Percentiles rank a stretch among this genome's conserved stretches.
Evolutionary conservation across 331 rosid species (phyloP).

Genomic region (Telfairia occidentalis): DNA sequence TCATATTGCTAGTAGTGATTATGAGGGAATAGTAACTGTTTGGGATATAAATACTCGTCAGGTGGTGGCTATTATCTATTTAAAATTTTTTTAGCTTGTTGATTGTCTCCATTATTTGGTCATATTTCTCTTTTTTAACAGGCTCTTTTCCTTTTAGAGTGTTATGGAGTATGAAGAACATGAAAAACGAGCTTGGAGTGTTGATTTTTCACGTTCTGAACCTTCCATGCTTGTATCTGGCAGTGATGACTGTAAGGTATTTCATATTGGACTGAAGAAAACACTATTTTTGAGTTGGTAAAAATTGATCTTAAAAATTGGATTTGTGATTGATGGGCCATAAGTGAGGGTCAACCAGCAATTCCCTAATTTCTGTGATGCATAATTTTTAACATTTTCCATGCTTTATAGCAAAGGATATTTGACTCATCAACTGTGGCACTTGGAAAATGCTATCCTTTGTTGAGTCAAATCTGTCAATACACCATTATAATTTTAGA

Average conservation of each 20-base stretch:
- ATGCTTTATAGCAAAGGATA: neutral
- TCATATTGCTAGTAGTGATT: conserved; percentile 38
- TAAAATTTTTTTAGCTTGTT: neutral
- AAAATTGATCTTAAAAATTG: neutral
- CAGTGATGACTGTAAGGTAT: conserved; percentile 23
- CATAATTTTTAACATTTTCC: neutral
- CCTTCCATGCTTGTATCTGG: conserved; percentile 44
- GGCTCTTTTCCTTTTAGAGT: neutral
- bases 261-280: neutral
- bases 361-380: neutral
- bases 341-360: neutral
- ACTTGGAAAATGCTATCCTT: neutral
- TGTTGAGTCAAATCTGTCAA: neutral
- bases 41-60: conserved; percentile 39
- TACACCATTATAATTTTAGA: neutral
- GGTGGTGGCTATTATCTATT: conserved; percentile 16
- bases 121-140: conserved; percentile 5
- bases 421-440: neutral
- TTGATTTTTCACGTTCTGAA: conserved; percentile 33
- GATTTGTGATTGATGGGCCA: neutral
- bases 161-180: conserved; percentile 41
- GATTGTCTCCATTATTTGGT: conserved; percentile 1
- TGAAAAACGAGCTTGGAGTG: conserved; percentile 40
- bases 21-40: conserved; percentile 32
- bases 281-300: neutral